Base-by-base conservation (phyloP, 176 grass and related monocot species). In the Cymbopogon citratus region DNA sequence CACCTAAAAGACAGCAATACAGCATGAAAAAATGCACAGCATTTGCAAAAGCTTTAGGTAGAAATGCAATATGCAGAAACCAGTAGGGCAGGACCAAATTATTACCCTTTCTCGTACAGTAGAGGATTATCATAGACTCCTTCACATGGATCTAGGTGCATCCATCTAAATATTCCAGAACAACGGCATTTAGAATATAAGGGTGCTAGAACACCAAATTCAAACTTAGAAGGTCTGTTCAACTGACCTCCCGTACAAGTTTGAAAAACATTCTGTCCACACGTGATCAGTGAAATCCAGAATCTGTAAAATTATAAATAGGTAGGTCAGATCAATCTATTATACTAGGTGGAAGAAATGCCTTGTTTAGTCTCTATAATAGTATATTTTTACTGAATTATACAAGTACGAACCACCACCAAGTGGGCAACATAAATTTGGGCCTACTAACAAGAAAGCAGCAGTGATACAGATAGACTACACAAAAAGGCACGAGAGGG, bases 91-190 rank as follows among this genome's bases (percentile, higher is more conserved):
- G 16, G 29, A 67, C 69, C 35, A 66, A 21, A 52, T 69, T 31
- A 44, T 24, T 94, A 99, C 92, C 96, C 91, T 77, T 99, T 93
- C 87, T 99, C 92, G 70, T 99, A 99, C 71, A 95, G 76, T 43
- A 99, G 62, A 40, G 96, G 96, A 80, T 99, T 91, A 84, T 99
- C 90, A 87, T 93, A 99, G 71, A 82, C 63, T 86, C 96, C 92
- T 88, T 99, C 92, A 6, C 96, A 95, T 75, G 96, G 92, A 93
- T 99, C 96, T 57, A 99, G 91, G 90, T 99, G 96, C 91, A 99
- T 99, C 92, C 96, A 99, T 83, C 96, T 99, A 79, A 28, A 95
- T 46, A 88, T 84, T 69, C 51, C 81, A 90, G 41, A 83, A 79
- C 31, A 62, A 72, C 52, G 23, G 6, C 44, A 90, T 82, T 74